Evolutionary conservation across 805 yeast genomes (phyloP), one percentile per base, ranked within the genome.

Genomic region (Kodamaea fukazawae): DNA sequence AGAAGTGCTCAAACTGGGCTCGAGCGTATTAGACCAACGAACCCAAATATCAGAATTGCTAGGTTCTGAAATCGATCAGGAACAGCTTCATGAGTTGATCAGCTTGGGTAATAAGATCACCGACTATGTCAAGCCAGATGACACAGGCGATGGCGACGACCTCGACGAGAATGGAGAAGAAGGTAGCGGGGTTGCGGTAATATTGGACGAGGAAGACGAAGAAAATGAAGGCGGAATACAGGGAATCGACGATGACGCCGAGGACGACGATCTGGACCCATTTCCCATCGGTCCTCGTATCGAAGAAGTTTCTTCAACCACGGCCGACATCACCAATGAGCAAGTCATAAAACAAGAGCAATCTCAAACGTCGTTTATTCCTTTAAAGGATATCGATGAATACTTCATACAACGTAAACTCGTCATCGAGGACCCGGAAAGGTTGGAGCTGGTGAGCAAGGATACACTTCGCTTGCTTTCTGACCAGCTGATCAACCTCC

Each of bases 381-480:
- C 53, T 12, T 13, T 53, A 8, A 31, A 40, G 27, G 49, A 47
- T 13, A 50, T 57, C 9, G 59, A 70, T 40, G 59, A 55, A 5
- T 72, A 63, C 41, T 86, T 79, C 75, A 58, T 86, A 2, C 77
- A 77, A 36, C 65, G 78, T 42, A 67, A 71, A 36, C 46, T 86
- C 1, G 46, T 50, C 3, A 49, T 17, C 78, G 78, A 48, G 57
- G 72, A 45, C 67, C 54, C 53, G 53, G 57, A 29, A 34, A 67
- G 12, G 9, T 73, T 70, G 28, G 69, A 67, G 18, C 49, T 44
- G 9, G 29, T 68, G 4, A 57, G 81, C 5, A 50, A 58, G 1
- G 54, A 62, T 10, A 61, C 82, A 1, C 56, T 70, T 15, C 55
- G 53, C 1, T 46, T 69, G 7, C 55, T 88, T 2, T 57, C 65